Evolutionary conservation across 1,284 basidiomycete species (phyloP).

Genomic region (Moniliophthora roreri): DNA sequence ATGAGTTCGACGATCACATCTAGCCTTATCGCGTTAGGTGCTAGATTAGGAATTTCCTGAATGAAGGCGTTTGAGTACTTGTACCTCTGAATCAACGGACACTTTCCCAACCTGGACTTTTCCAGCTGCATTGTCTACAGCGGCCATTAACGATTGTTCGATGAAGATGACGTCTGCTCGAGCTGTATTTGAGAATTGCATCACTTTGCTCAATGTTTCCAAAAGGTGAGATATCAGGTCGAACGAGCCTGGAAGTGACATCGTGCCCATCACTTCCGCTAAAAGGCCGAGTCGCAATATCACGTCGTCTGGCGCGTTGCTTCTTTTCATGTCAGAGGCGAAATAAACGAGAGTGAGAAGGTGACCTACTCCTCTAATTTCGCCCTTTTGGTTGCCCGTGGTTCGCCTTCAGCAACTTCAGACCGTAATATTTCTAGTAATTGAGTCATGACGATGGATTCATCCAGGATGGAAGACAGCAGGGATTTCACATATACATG

Average conservation of each 20-base stretch:
- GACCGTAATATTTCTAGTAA: conserved; percentile 62
- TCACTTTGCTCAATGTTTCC: conserved; percentile 70
- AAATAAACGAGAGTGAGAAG: conserved; percentile 5
- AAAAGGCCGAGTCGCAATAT: conserved; percentile 56
- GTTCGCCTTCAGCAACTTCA: conserved; percentile 30
- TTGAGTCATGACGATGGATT: conserved; percentile 53
- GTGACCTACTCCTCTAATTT: conserved; percentile 56
- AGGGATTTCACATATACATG: conserved; percentile 50
- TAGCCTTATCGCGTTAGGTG: conserved; percentile 58
- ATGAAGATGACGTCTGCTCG: conserved; percentile 74
- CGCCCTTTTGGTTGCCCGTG: conserved; percentile 60
- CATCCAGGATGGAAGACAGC: conserved; percentile 45
- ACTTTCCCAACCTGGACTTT: conserved; percentile 52
- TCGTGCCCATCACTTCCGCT: conserved; percentile 70
- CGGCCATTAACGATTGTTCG: conserved; percentile 86
- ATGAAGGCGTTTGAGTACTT: conserved; percentile 9
- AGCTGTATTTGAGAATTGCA: conserved; percentile 49
- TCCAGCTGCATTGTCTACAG: conserved; percentile 69
- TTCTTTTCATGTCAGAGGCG: conserved; percentile 5
- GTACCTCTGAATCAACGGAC: neutral
- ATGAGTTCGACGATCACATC: conserved; percentile 88
- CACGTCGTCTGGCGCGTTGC: conserved; percentile 33
- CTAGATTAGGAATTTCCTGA: conserved; percentile 46
- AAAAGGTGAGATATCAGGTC: conserved; percentile 75
- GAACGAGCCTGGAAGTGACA: conserved; percentile 63